Base-by-base conservation (phyloP, 1,284 basidiomycete species). In the Puccinia triticina region DNA sequence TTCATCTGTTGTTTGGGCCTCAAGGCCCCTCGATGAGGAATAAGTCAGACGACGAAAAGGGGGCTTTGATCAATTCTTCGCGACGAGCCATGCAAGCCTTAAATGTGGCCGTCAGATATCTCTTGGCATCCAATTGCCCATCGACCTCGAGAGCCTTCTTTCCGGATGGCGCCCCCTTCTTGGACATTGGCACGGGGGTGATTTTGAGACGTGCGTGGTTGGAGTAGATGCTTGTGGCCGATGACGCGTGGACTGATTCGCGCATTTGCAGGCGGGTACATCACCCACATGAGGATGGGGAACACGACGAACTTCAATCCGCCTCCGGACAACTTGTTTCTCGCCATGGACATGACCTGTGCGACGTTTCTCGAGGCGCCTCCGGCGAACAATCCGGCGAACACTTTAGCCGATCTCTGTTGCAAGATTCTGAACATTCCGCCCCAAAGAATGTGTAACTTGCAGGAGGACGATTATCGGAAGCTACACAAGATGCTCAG, bases 271-370 rank as follows among this genome's bases (percentile, higher is more conserved):
- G 74, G 74, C 21, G 74, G 74, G 11, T 76, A 61, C 26, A 76
- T 76, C 50, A 76, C 74, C 18, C 74, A 76, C 46, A 43, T 76
- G 21, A 43, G 74, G 3, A 61, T 64, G 37, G 74, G 74, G 7
- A 76, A 59, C 57, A 76, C 74, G 1, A 76, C 34, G 1, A 76
- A 37, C 37, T 46, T 26, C 10, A 59, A 46, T 12, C 57, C 74
- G n/a, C 74, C 74, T 14, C 74, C 74, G n/a, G 74, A 76, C 59
- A 76, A 76, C 40, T 50, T 78, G 16, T 78, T 78, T 21, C 32
- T 78, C 1, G 64, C 59, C 10, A 78, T 78, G 61, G 76, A 78
- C n/a, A 69, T 78, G 48, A 69, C 76, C 5, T 78, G 76, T n/a
- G 74, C 74, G 4, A 32, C 55, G 1, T 76, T 76, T 46, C 23